Evolutionary conservation across 257 asterid species (phyloP), one percentile per base, ranked within the genome.

Genomic region (Penstemon barbatus): DNA sequence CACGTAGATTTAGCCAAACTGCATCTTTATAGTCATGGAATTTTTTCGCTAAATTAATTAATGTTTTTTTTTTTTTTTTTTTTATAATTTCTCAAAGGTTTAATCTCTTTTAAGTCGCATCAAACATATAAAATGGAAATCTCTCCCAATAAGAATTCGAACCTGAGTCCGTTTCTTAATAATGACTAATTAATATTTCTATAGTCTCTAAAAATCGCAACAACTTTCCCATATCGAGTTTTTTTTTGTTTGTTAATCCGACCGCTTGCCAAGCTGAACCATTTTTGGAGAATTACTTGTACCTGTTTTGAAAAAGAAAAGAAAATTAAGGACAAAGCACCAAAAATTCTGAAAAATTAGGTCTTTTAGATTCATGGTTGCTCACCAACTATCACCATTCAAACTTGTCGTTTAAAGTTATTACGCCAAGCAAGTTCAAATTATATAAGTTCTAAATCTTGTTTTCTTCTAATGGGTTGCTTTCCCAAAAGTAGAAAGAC

Each of bases 311-410:
- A 7, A n/a, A 6, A 19, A 66, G 11, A 33, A 6, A 3, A 4
- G 8, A 60, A 13, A 48, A 40, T 10, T 19, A 60, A 60, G 3
- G 8, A n/a, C 36, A 19, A 45, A 8, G 6, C 5, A 8, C n/a
- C 4, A 12, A 1, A 63, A 10, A 45, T 4, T 1, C n/a, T 12
- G 44, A 37, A 63, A 49, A n/a, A n/a, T 7, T 7, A 36, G 40
- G 36, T 55, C 45, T 69, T 38, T 8, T 9, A 57, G 25, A 62
- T 76, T 76, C 84, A 80, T 37, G 82, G 82, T 74, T 68, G 85
- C 74, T 80, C 74, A 80, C 71, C 80, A 51, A 77, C 84, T 60
- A 70, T 72, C 68, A 64, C 5, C 51, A 61, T 61, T 10, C 53
- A 5, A 54, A 60, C 68, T 52, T 46, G 15, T 65, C 33, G 38